Evolutionary conservation across 139 green algal genomes (phyloP).

Genomic region (Gonium pectorale): DNA sequence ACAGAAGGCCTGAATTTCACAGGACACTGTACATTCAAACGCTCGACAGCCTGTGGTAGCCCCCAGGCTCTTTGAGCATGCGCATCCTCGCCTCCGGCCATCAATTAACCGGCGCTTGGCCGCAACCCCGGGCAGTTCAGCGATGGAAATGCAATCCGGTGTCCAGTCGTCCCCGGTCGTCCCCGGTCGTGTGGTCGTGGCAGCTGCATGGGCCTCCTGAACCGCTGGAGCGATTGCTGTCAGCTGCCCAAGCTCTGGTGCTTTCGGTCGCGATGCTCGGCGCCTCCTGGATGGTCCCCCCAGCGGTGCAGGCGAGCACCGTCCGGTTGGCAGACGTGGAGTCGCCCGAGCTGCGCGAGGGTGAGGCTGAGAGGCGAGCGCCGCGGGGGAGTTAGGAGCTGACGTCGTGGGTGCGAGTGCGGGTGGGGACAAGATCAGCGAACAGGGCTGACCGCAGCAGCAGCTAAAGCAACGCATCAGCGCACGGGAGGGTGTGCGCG

Average conservation of each 20-base stretch:
- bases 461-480: too few relatives aligned
- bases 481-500: too few relatives aligned
- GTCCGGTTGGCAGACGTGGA: slow-evolving; percentile 25
- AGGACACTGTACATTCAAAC: too few relatives aligned
- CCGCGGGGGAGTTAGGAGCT: too few relatives aligned
- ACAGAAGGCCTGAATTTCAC: too few relatives aligned
- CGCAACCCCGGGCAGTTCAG: too few relatives aligned
- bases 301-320: background rate
- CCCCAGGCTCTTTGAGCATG: background rate
- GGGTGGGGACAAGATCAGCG: too few relatives aligned
- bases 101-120: too few relatives aligned
- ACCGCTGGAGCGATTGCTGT: background rate
- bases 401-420: too few relatives aligned
- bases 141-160: too few relatives aligned
- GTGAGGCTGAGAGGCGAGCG: background rate
- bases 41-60: background rate
- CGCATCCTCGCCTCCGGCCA: background rate
- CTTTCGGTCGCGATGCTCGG: background rate
- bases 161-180: background rate
- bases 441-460: too few relatives aligned
- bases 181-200: background rate
- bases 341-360: background rate
- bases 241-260: background rate
- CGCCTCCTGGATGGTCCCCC: background rate
- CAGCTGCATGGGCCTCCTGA: background rate